phyloP scores from a whole-genome alignment of 768 basidiomycete species.

The Mycena crocata region DNA sequence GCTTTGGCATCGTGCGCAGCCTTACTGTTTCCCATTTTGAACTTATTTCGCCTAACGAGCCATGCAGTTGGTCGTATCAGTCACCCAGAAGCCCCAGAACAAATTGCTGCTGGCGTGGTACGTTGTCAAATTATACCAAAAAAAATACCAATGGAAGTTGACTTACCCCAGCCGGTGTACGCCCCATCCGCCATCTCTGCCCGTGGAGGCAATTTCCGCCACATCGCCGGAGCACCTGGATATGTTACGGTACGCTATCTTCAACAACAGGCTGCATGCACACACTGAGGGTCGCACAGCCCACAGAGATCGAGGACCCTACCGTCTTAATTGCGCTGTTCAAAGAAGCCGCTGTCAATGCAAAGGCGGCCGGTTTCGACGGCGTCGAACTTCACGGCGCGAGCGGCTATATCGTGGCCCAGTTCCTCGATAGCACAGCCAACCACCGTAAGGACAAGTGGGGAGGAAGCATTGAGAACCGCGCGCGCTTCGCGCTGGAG shows the following conservation, averaged over 20 bases:
- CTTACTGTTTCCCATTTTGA: not conserved
- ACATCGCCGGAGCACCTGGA: slow-evolving; percentile 41
- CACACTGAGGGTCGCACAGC: too few relatives aligned
- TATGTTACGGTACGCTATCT: slow-evolving; percentile 42
- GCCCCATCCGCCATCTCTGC: slow-evolving; percentile 46
- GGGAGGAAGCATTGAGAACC: slow-evolving; percentile 58
- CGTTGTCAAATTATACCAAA: too few relatives aligned
- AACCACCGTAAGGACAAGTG: slow-evolving; percentile 53
- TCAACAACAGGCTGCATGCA: too few relatives aligned
- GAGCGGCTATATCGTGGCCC: slow-evolving; percentile 47
- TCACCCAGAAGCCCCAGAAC: slow-evolving; percentile 43
- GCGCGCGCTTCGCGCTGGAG: slow-evolving; percentile 51
- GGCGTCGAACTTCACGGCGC: slow-evolving; percentile 39
- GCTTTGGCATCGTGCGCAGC: slow-evolving; percentile 46
- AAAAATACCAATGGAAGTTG: too few relatives aligned
- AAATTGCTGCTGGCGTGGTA: slow-evolving; percentile 51
- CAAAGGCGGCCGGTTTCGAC: slow-evolving; percentile 36
- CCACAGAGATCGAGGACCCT: slow-evolving; percentile 46
- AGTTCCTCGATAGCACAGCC: slow-evolving; percentile 46
- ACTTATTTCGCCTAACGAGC: not conserved
- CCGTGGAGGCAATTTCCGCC: slow-evolving; percentile 42
- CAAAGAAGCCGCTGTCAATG: slow-evolving; percentile 48
- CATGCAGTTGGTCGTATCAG: slow-evolving; percentile 13
- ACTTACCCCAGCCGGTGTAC: slow-evolving; percentile 50
- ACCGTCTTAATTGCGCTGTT: slow-evolving; percentile 41